Evolutionary conservation across 164 flowering plant species (phyloP), one percentile per base, ranked within the genome.

Genomic region (Tinospora cordifolia): DNA sequence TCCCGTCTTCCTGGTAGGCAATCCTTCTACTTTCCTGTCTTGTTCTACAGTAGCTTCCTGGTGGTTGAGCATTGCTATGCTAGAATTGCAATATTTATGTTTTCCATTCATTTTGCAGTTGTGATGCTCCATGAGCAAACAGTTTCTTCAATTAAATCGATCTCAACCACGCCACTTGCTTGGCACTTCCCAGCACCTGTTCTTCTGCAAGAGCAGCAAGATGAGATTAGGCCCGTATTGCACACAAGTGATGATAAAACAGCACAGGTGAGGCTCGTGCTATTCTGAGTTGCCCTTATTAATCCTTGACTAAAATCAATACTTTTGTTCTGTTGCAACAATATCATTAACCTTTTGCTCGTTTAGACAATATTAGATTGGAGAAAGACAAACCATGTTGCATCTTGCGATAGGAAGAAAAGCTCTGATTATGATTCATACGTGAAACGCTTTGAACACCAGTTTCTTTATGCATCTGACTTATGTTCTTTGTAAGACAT

Each of bases 401-500:
- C 66, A 19, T 74, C 79, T 25, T 63, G 27, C 67, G 83, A 85
- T 78, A 84, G 74, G 13, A 70, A 69, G 40, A 65, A 71, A 66
- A 67, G 36, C 51, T 67, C n/a, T 21, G 75, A 81, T 67, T 66
- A 68, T 69, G 77, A 82, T 44, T 74, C 74, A 62, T 78, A 75
- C 71, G 62, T 74, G 65, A 77, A 76, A 63, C 87, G 86, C 36
- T 80, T 86, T 72, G 78, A 82, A 69, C 72, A 66, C 44, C 97
- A 82, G 75, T 75, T 87, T 79, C 83, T 84, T 78, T 77, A 79
- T 57, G 79, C 75, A 83, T 87, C 89, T 63, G 87, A 74, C 68
- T 81, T 86, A 72, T 85, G 83, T 80, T 80, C 81, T 72, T 73
- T 85, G 96, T 91, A 90, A 85, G 89, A 77, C 71, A 69, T 67